Base-by-base conservation (phyloP, 805 yeast species). In the Metschnikowia gruessii region DNA sequence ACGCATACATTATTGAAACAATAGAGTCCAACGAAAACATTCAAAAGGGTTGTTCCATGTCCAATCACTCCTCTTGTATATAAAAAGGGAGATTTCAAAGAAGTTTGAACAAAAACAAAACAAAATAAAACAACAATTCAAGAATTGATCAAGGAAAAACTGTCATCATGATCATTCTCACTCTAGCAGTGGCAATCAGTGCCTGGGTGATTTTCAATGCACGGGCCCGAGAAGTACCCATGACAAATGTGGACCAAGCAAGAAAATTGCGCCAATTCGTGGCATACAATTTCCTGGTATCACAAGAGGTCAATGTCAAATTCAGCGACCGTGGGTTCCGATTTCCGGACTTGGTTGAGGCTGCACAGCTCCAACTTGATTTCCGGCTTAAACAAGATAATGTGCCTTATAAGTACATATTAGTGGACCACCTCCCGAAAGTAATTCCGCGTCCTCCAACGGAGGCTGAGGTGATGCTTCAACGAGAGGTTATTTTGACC, bases 311-410 rank as follows among this genome's bases (percentile, higher is more conserved):
- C 9, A 43, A 55, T 35, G 44, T 69, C 18, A 54, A 51, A 35
- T 61, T 61, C 47, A 68, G 68, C 7, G 69, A 69, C 48, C 52
- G 72, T 10, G 78, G 77, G 1, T 72, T 81, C 52, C 62, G 66
- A 15, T 82, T 83, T 54, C 91, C 92, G 0, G 96, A 89, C 60
- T 58, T 89, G 16, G 77, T 75, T 1, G 71, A 71, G 36, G 89
- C 76, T 4, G 50, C 66, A 3, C 75, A 71, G 44, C 11, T 48
- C 0, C 76, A 72, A 53, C 43, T 70, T 5, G 65, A 70, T 43
- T 41, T 40, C 42, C 40, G 54, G 9, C 50, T 55, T 13, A 18
- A 18, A 10, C 11, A 17, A 15, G 35, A 40, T 21, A 39, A 29
- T 1, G 42, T 53, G 11, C 55, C 53, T 19, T 47, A 44, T 33